These are phyloP conservation scores for Chaetomium sp. DNA, from an alignment of 2,329 filamentous ascomycete genomes.

Conservation along the genomic window DNA sequence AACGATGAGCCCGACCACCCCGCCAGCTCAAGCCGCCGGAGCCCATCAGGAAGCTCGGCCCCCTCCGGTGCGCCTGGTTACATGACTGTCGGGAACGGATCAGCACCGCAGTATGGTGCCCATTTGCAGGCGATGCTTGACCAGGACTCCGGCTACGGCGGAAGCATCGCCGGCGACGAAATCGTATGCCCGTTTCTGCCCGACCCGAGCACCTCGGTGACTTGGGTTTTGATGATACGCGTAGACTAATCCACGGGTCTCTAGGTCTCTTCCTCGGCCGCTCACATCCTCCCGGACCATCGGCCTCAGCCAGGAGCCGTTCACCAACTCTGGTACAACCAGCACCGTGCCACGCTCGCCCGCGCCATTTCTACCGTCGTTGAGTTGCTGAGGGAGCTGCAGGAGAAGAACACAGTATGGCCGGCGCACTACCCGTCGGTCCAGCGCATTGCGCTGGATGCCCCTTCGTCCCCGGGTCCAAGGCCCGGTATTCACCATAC, in stretches of 20 bases:
- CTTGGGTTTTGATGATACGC: slow-evolving; percentile 40
- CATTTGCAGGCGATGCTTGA: slow-evolving; percentile 77
- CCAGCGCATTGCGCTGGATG: slow-evolving; percentile 48
- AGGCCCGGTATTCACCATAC: slow-evolving; percentile 59
- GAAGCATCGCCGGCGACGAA: slow-evolving; percentile 64
- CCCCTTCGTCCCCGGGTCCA: slow-evolving; percentile 41
- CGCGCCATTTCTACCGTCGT: slow-evolving; percentile 82
- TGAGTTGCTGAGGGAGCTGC: slow-evolving; percentile 73
- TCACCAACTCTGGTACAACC: slow-evolving; percentile 90
- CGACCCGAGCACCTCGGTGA: slow-evolving; percentile 30
- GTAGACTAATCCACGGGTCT: slow-evolving; percentile 41
- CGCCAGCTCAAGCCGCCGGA: slow-evolving; percentile 19
- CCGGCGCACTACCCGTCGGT: slow-evolving; percentile 91
- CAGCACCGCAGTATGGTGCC: slow-evolving; percentile 72
- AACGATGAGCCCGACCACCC: slow-evolving; percentile 19
- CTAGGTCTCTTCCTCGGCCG: slow-evolving; percentile 25
- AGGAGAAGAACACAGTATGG: slow-evolving; percentile 86
- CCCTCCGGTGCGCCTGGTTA: slow-evolving; percentile 40
- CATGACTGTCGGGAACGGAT: slow-evolving; percentile 82
- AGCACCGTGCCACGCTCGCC: slow-evolving; percentile 79
- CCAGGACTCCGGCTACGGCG: slow-evolving; percentile 85
- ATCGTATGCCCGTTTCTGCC: slow-evolving; percentile 28
- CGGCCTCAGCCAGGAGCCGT: slow-evolving; percentile 72
- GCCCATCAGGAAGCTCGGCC: slow-evolving; percentile 7
- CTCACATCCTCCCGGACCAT: slow-evolving; percentile 52